Evolutionary conservation across 2,329 filamentous ascomycete species (phyloP).

Genomic region (Epichloe sibirici): DNA sequence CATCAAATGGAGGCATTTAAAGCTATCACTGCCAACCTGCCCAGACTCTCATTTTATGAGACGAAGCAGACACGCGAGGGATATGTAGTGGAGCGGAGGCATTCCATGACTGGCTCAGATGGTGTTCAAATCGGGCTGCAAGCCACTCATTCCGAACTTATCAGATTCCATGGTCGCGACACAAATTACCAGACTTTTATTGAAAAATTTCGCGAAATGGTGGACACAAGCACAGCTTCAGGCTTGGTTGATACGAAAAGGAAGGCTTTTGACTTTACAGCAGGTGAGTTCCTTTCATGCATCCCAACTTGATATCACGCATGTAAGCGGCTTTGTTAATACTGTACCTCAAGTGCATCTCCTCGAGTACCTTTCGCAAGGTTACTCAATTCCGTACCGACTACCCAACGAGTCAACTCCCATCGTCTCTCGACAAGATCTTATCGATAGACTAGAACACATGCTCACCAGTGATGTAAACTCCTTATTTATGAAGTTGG

Average conservation of each 20-base stretch:
- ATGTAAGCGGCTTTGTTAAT: neutral
- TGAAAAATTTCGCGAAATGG: slow-evolving; percentile 12
- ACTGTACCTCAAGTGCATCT: slow-evolving; percentile 6
- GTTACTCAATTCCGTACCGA: slow-evolving; percentile 10
- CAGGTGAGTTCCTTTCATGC: slow-evolving; percentile 5
- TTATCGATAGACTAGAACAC: slow-evolving; percentile 10
- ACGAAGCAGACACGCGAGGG: slow-evolving; percentile 13
- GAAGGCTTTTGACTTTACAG: slow-evolving; percentile 9
- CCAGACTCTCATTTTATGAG: slow-evolving; percentile 16
- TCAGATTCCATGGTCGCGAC: slow-evolving; percentile 15
- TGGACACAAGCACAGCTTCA: slow-evolving; percentile 7
- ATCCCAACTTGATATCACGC: neutral
- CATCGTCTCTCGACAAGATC: slow-evolving; percentile 9
- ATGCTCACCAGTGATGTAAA: slow-evolving; percentile 7
- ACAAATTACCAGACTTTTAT: slow-evolving; percentile 14
- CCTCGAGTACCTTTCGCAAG: slow-evolving; percentile 9
- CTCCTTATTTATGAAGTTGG: slow-evolving; percentile 6
- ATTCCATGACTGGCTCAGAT: slow-evolving; percentile 14
- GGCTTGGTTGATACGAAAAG: slow-evolving; percentile 11
- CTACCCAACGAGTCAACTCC: slow-evolving; percentile 8
- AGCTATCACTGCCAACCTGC: slow-evolving; percentile 12
- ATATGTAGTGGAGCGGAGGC: slow-evolving; percentile 14
- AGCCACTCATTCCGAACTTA: slow-evolving; percentile 13
- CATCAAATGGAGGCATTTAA: slow-evolving; percentile 17
- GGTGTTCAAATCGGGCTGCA: slow-evolving; percentile 13